Conservation (phyloP, 2,329 filamentous ascomycete species). For the Metarhizium sp. region DNA sequence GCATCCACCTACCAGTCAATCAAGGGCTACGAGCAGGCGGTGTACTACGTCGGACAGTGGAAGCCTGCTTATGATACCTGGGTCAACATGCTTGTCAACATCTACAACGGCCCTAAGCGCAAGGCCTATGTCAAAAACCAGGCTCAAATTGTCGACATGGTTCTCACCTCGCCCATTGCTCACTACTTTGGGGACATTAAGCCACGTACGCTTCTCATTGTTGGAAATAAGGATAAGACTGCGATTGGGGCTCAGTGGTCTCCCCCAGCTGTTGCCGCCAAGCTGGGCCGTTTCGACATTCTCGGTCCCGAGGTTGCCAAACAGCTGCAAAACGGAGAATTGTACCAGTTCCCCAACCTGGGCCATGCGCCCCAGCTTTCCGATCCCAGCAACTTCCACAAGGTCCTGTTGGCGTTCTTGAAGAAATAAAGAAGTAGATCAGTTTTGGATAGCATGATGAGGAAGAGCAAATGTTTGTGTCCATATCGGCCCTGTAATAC, state of each 20-base stretch:
- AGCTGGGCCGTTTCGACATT: slow-evolving; percentile 38
- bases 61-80: slow-evolving; percentile 39
- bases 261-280: slow-evolving; percentile 30
- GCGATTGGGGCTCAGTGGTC: slow-evolving; percentile 46
- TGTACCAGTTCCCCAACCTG: slow-evolving; percentile 36
- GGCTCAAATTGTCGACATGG: slow-evolving; percentile 43
- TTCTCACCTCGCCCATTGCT: slow-evolving; percentile 41
- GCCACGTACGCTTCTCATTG: slow-evolving; percentile 36
- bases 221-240: slow-evolving; percentile 43
- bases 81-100: slow-evolving; percentile 44
- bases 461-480: not conserved
- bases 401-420: slow-evolving; percentile 36
- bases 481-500: not conserved
- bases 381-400: slow-evolving; percentile 35
- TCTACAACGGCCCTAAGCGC: slow-evolving; percentile 37
- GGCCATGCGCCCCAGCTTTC: slow-evolving; percentile 47
- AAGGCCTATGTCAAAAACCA: slow-evolving; percentile 34
- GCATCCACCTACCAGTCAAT: slow-evolving; percentile 34
- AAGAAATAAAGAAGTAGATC: not conserved
- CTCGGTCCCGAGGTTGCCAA: slow-evolving; percentile 35
- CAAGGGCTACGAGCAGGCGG: slow-evolving; percentile 34
- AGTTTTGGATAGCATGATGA: not conserved
- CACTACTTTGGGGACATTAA: slow-evolving; percentile 39
- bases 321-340: slow-evolving; percentile 32
- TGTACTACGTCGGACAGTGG: slow-evolving; percentile 42